Conservation (phyloP, 495 filamentous ascomycete species). For the Trypethelium eluteriae region DNA sequence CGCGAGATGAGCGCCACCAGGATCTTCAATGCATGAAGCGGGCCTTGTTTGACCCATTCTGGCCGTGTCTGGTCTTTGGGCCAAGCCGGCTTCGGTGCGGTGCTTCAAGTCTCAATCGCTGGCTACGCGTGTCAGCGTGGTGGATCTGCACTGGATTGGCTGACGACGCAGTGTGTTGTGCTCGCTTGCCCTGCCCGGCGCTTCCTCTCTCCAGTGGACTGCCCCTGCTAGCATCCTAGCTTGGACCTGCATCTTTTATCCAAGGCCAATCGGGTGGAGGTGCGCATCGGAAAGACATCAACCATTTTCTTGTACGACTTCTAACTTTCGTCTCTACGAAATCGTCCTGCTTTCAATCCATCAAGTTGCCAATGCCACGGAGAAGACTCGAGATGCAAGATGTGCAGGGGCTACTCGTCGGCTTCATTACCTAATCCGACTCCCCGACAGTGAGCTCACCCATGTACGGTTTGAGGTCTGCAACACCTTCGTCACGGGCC, state of each 20-base stretch:
- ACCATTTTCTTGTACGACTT: too few species aligned
- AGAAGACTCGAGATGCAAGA: neutral
- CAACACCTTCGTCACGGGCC: slow-evolving; percentile 10
- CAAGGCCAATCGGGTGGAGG: neutral
- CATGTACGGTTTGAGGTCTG: neutral
- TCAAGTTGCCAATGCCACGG: neutral
- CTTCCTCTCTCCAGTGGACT: neutral
- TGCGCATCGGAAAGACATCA: too few species aligned
- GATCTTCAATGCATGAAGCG: slow-evolving; percentile 7
- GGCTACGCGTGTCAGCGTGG: neutral
- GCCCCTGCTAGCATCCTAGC: neutral
- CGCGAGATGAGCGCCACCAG: slow-evolving; percentile 5
- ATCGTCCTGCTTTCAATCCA: too few species aligned
- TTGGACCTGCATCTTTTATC: neutral
- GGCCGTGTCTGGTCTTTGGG: slow-evolving; percentile 2
- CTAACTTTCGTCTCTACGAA: too few species aligned
- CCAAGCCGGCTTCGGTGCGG: neutral
- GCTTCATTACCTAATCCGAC: slow-evolving; percentile 1
- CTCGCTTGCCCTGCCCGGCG: neutral
- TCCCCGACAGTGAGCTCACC: neutral
- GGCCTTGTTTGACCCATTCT: neutral
- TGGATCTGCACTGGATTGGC: slow-evolving; percentile 1
- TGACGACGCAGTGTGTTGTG: neutral
- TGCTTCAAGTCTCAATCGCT: slow-evolving; percentile 9
- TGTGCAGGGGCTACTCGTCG: neutral